Base-by-base conservation (phyloP, 345 rosid species). In the Eucalyptus viminalis region DNA sequence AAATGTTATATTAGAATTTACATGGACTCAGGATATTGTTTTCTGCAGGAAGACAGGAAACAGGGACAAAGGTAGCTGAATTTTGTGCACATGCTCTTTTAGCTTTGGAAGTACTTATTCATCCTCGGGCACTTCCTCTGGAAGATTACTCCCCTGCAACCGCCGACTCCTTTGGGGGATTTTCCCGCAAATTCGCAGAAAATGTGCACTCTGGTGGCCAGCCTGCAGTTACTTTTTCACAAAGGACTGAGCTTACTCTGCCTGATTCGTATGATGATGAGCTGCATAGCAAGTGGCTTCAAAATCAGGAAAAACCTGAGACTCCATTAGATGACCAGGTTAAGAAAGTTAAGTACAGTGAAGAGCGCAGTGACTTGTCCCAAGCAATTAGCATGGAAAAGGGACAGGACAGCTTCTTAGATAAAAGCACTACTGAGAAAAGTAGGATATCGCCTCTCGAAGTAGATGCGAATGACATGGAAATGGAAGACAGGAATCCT, bases 101-200 rank as follows among this genome's bases (percentile, higher is more conserved):
- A 88, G 92, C 95, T 67, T 92, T 97, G 92, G 99, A 95, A 93
- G 96, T 94, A 86, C 94, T 97, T 89, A 93, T 97, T 86, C 99
- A 97, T 92, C 99, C 99, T 5, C 93, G 99, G 91, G 95, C 92
- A 53, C 95, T 94, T 89, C 96, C 97, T 21, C 87, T 94, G 76
- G 92, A 90, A 31, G 93, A 93, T 91, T 92, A 91, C 49, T 91
- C 92, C 11, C 58, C 96, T 19, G 58, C 87, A 45, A 29, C 40
- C 67, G 54, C 31, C 11, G 88, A 83, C 86, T 88, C 92, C 65
- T 58, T 53, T 37, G 90, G 89, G 86, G 91, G 89, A 62, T 88
- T 88, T 89, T 86, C 91, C 88, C 40, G 43, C 54, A 86, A 85
- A 86, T 89, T 88, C 69, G 87, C 86, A 3, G 92, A 89, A 88